Percentiles rank a stretch among this genome's conserved stretches.
These are phyloP conservation scores for Rhododendron vialii DNA, from an alignment of 148 eudicot species.

Conservation along the genomic window DNA sequence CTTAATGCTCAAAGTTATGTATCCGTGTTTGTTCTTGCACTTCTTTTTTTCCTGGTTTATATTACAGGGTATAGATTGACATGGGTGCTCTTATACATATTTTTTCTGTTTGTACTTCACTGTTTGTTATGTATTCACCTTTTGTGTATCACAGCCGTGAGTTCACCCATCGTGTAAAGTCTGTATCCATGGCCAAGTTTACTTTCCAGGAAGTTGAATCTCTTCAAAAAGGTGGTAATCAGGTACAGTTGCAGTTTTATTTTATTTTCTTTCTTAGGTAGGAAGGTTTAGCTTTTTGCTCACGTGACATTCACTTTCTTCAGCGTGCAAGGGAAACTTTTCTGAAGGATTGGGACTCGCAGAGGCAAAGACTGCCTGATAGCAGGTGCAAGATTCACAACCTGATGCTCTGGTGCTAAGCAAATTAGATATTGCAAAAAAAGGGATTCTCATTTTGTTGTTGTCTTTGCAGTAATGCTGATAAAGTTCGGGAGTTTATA, in stretches of 20 bases:
- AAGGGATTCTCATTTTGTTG: slow-evolving; percentile 3
- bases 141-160: slow-evolving; percentile 57
- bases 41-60: not conserved
- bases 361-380: slow-evolving; percentile 66
- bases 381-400: slow-evolving; percentile 42
- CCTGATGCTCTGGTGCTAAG: slow-evolving; percentile 10
- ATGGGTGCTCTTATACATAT: not conserved
- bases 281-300: slow-evolving; percentile 14
- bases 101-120: slow-evolving; percentile 3
- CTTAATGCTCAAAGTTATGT: not conserved
- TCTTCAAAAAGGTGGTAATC: slow-evolving; percentile 95
- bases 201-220: slow-evolving; percentile 92
- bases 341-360: slow-evolving; percentile 71
- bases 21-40: not conserved
- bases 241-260: slow-evolving; percentile 38
- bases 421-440: not conserved
- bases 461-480: slow-evolving; percentile 57
- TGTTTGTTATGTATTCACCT: not conserved
- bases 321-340: slow-evolving; percentile 88
- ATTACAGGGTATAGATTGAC: not conserved
- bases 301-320: slow-evolving; percentile 17
- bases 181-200: slow-evolving; percentile 94
- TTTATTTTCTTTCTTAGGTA: not conserved
- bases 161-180: slow-evolving; percentile 97
- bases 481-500: slow-evolving; percentile 78